phyloP scores from a whole-genome alignment of 2,329 filamentous ascomycete species.

The Scleromitrula shiraiana region DNA sequence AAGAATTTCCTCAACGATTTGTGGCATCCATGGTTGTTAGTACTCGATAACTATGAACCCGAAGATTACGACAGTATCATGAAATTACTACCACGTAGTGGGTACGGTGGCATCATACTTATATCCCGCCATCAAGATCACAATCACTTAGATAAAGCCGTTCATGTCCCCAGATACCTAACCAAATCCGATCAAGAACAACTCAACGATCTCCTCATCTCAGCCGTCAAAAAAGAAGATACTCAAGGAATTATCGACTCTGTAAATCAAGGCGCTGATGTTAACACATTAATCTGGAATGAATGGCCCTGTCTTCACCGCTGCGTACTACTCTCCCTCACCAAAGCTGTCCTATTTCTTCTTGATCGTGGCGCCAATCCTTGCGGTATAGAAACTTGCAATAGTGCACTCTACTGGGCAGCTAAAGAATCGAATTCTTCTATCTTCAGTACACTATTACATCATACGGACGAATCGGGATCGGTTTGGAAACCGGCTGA shows the following conservation, averaged over 20 bases:
- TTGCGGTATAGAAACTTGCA: conserved; percentile 8
- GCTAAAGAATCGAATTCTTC: conserved; percentile 19
- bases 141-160: neutral
- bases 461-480: conserved; percentile 33
- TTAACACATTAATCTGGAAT: conserved; percentile 12
- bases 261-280: conserved; percentile 15
- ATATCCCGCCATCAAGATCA: neutral
- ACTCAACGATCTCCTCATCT: conserved; percentile 10
- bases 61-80: conserved; percentile 10
- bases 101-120: conserved; percentile 9
- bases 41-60: conserved; percentile 14
- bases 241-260: conserved; percentile 9
- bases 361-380: conserved; percentile 17
- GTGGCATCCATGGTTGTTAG: conserved; percentile 18
- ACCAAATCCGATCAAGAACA: neutral
- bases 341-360: conserved; percentile 18
- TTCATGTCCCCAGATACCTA: neutral
- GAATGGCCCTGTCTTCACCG: conserved; percentile 18
- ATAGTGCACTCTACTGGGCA: conserved; percentile 19
- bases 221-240: conserved; percentile 12
- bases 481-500: conserved; percentile 27
- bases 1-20: conserved; percentile 12
- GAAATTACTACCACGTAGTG: conserved; percentile 12
- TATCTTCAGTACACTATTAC: conserved; percentile 30
- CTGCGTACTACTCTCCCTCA: conserved; percentile 15